phyloP scores from a whole-genome alignment of 1,139 yeast genomes.

The Geotrichum phurueaensis region DNA sequence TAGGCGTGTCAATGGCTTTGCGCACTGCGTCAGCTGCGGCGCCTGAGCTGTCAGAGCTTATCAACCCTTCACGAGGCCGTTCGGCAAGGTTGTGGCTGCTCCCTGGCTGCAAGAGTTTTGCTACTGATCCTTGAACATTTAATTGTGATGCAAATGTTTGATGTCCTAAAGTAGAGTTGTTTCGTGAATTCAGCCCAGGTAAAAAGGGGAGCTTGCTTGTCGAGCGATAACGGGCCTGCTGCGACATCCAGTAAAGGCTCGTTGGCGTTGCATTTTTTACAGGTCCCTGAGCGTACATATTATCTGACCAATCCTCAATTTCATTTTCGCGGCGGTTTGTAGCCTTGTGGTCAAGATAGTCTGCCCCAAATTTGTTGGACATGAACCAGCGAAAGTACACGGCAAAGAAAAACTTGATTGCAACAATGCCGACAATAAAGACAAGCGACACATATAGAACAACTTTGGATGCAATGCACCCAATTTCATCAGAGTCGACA shows the following conservation, averaged over 20 bases:
- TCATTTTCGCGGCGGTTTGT: constrained; percentile 51
- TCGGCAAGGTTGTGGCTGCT: neutral
- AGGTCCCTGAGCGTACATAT: constrained; percentile 49
- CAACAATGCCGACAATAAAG: constrained; percentile 65
- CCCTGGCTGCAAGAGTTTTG: neutral
- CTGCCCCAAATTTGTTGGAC: constrained; percentile 60
- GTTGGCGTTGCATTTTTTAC: constrained; percentile 31
- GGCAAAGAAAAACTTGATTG: constrained; percentile 66
- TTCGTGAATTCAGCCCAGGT: neutral
- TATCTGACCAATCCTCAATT: constrained; percentile 75
- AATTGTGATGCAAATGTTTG: constrained; percentile 2
- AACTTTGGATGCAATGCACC: constrained; percentile 73
- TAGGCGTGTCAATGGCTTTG: constrained; percentile 15
- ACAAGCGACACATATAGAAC: constrained; percentile 64
- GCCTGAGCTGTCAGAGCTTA: neutral
- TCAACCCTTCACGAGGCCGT: neutral
- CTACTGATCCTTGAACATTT: neutral
- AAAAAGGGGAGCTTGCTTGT: neutral
- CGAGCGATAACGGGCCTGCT: neutral
- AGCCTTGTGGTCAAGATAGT: constrained; percentile 48
- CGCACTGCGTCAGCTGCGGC: neutral
- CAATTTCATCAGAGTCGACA: constrained; percentile 72
- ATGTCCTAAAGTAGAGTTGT: neutral
- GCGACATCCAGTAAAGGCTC: neutral
- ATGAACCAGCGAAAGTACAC: constrained; percentile 72